Evolutionary conservation across 345 rosid genomes (phyloP), one percentile per base, ranked within the genome.

Genomic region (Pistacia integerrima): DNA sequence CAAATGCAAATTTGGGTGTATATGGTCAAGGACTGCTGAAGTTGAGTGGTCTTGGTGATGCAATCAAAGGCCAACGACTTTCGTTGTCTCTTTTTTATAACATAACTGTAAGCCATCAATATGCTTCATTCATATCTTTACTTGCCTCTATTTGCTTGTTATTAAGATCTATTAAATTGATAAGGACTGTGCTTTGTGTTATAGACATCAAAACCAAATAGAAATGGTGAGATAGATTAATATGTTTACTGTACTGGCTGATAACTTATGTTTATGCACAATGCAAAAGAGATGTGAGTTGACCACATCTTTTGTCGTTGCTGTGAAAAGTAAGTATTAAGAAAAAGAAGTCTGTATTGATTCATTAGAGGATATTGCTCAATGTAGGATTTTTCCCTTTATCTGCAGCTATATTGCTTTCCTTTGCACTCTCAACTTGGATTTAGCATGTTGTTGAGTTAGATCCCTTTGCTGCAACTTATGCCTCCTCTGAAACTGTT

Each of bases 11-110:
- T 81, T 81, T 96, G 87, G 98, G 91, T 22, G 72, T 93, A 75
- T 91, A 93, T 86, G 99, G 99, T 76, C 99, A 96, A 86, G 99
- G 99, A 71, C 83, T 92, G 76, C 81, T 96, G 79, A 79, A 78
- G 77, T 86, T 93, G 80, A 88, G 90, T 11, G 99, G 99, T 74
- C 87, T 58, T 73, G 97, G 99, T 73, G 97, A 96, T 86, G 92
- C 91, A 82, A 92, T 96, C 88, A 90, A 80, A 84, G 93, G 92
- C 90, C 99, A 93, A 84, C 86, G 97, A 77, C 97, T 96, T 80
- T 92, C 94, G 41, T 82, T 96, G 72, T 93, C 99, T 84, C 92
- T 89, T 67, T 96, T 96, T 83, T 96, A 93, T 83, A 96, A 93
- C 81, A 87, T 96, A 77, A 92, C 98, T 71, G 99, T 96, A 88